Conservation (phyloP, 768 basidiomycete genomes). For the Agrocybe pediades region DNA sequence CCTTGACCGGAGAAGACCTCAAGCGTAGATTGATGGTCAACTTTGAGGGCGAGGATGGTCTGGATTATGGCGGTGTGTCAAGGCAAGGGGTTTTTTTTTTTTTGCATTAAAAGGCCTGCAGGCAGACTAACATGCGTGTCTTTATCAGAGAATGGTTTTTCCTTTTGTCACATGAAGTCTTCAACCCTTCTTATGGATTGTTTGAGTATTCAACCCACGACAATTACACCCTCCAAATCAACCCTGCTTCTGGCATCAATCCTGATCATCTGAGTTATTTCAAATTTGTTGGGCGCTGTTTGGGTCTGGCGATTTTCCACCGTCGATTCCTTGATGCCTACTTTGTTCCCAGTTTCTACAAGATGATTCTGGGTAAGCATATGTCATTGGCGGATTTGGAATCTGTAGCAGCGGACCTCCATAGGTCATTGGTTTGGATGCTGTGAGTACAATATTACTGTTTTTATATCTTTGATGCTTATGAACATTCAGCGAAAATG, state of each 20-base stretch:
- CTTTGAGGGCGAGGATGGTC: conserved; percentile 79
- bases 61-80: conserved; percentile 79
- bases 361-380: conserved; percentile 69
- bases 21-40: conserved; percentile 72
- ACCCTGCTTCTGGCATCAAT: conserved; percentile 74
- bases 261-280: conserved; percentile 80
- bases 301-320: conserved; percentile 80
- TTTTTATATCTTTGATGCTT: background rate
- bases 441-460: conserved; percentile 46
- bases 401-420: conserved; percentile 66
- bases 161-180: conserved; percentile 80
- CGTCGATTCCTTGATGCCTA: conserved; percentile 78
- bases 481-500: conserved; percentile 55
- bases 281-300: conserved; percentile 76
- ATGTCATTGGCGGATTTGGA: conserved; percentile 67
- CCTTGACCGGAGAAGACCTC: conserved; percentile 67
- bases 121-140: conserved; percentile 8
- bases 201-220: conserved; percentile 82
- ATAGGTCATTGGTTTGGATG: conserved; percentile 75
- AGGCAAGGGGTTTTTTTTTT: conserved; percentile 51
- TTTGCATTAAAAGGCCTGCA: background rate
- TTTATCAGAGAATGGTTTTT: conserved; percentile 79
- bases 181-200: conserved; percentile 80
- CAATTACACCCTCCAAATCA: conserved; percentile 82
- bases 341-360: conserved; percentile 81